Evolutionary conservation across 2,329 filamentous ascomycete species (phyloP).

Genomic region (Cladosporium velox): DNA sequence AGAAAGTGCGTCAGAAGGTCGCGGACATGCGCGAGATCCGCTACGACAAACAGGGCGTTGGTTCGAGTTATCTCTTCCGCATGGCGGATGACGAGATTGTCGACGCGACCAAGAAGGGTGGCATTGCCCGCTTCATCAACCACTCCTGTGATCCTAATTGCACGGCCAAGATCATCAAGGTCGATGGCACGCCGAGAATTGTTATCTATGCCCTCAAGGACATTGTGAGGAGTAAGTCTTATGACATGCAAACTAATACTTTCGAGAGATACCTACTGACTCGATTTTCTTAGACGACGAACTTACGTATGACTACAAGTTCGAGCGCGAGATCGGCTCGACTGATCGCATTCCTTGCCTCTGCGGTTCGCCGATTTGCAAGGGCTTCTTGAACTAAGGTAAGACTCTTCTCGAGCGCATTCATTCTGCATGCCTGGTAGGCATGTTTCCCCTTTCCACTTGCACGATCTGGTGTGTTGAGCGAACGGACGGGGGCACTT

Average conservation of each 20-base stretch:
- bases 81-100: conserved; percentile 98
- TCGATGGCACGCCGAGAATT: conserved; percentile 96
- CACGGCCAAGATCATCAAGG: conserved; percentile 98
- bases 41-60: conserved; percentile 94
- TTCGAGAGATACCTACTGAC: neutral
- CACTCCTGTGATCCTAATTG: conserved; percentile 98
- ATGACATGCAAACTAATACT: neutral
- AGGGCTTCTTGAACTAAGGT: conserved; percentile 89
- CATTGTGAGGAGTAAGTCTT: conserved; percentile 82
- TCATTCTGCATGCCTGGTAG: neutral
- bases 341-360: conserved; percentile 95
- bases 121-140: conserved; percentile 98
- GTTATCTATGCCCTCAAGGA: conserved; percentile 98
- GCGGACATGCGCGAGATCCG: conserved; percentile 91
- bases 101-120: conserved; percentile 97
- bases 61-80: conserved; percentile 94
- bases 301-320: conserved; percentile 99
- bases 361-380: conserved; percentile 93
- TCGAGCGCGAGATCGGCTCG: conserved; percentile 93
- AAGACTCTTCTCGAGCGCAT: neutral
- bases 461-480: neutral
- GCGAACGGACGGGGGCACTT: neutral
- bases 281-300: conserved; percentile 73
- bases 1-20: conserved; percentile 94
- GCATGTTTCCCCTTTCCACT: neutral